Evolutionary conservation across 305 asterid species (phyloP).

Genomic region (Fraxinus xanthoxyloides): DNA sequence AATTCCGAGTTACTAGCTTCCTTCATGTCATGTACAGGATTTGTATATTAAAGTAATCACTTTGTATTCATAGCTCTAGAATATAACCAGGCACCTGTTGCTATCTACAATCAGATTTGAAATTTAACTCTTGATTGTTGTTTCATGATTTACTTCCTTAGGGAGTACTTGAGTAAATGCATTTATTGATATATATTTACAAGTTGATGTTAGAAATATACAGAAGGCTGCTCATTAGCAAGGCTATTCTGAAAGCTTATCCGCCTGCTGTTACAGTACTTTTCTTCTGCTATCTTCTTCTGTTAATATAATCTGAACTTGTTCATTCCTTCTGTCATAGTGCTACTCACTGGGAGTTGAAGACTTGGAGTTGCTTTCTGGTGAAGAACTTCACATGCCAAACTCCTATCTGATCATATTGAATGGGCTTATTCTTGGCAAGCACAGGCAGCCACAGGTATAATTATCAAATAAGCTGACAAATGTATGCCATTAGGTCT

Average conservation of each 20-base stretch:
- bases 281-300: background rate
- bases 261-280: background rate
- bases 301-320: background rate
- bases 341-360: slow-evolving; percentile 83
- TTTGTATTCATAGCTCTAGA: background rate
- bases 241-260: background rate
- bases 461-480: slow-evolving; percentile 1
- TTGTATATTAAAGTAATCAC: background rate
- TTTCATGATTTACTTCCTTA: background rate
- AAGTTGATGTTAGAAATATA: background rate
- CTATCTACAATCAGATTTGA: background rate
- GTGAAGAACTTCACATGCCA: slow-evolving; percentile 91
- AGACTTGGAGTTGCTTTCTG: slow-evolving; percentile 77
- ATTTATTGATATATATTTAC: background rate
- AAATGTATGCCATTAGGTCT: background rate
- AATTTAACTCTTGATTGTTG: background rate
- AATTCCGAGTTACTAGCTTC: background rate
- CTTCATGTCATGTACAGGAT: background rate
- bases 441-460: slow-evolving; percentile 85
- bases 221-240: background rate
- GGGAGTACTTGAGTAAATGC: background rate
- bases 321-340: slow-evolving; percentile 41
- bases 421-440: slow-evolving; percentile 95
- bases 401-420: slow-evolving; percentile 67
- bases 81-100: background rate